These are phyloP conservation scores for Sutorius australiensis DNA, from an alignment of 768 basidiomycete genomes.

Conservation along the genomic window DNA sequence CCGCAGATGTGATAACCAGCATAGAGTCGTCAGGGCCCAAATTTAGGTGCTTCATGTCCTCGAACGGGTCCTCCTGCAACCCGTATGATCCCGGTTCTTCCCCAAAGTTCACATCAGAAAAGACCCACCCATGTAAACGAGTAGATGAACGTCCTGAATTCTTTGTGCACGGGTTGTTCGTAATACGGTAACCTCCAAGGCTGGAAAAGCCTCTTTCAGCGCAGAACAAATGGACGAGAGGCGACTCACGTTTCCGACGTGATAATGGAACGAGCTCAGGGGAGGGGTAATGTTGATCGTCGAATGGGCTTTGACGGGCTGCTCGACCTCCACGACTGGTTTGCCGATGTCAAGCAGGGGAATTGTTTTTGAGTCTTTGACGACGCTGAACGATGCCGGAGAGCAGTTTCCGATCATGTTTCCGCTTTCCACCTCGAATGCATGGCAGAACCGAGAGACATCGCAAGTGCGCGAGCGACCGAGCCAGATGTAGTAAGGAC, in stretches of 20 bases:
- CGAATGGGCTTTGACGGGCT: slow-evolving; percentile 19
- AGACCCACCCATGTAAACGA: slow-evolving; percentile 54
- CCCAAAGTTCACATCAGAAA: background rate
- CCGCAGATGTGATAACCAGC: slow-evolving; percentile 72
- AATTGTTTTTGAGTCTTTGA: slow-evolving; percentile 35
- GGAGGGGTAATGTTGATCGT: slow-evolving; percentile 52
- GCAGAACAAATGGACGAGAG: background rate
- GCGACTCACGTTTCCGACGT: slow-evolving; percentile 42
- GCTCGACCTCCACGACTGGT: slow-evolving; percentile 28
- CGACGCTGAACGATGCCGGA: slow-evolving; percentile 33
- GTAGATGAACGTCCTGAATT: slow-evolving; percentile 61
- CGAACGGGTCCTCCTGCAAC: slow-evolving; percentile 64
- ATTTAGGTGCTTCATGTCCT: slow-evolving; percentile 62
- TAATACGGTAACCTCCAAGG: slow-evolving; percentile 70
- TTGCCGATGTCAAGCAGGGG: slow-evolving; percentile 43
- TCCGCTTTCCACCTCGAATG: slow-evolving; percentile 62
- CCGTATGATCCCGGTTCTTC: background rate
- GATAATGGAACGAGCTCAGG: slow-evolving; percentile 62
- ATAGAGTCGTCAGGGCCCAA: slow-evolving; percentile 60
- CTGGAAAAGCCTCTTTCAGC: slow-evolving; percentile 24
- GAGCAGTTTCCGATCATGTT: slow-evolving; percentile 53
- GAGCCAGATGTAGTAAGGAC: slow-evolving; percentile 74
- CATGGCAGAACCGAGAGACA: slow-evolving; percentile 50
- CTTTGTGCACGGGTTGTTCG: slow-evolving; percentile 64
- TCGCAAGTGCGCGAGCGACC: slow-evolving; percentile 63